Evolutionary conservation across 2,329 filamentous ascomycete species (phyloP), one percentile per base, ranked within the genome.

Genomic region (Clonostachys sp.): DNA sequence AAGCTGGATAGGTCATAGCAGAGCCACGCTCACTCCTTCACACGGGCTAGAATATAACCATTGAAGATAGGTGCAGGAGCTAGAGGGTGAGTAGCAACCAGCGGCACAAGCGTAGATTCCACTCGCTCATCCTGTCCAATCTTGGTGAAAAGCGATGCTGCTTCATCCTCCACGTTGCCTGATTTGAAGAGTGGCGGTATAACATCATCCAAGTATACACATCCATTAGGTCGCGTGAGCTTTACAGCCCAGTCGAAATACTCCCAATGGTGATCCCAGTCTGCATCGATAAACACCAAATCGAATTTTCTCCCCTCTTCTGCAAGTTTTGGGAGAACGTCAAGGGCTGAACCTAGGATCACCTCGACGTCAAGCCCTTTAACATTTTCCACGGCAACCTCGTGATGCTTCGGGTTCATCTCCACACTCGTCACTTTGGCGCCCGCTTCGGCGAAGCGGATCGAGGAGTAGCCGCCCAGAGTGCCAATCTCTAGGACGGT

Each of bases 401-500:
- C 60, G 0, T 68, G 69, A 46, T 75, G 67, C 20, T 73, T 63
- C 1, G 64, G 54, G 48, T 77, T 57, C 35, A 75, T 65, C 53
- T 82, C 78, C 44, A 82, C 66, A 42, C 67, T 78, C 0, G 73
- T 78, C 14, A 81, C 68, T 18, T 30, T 20, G n/a, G 57, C 59
- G 34, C 61, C 62, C 4, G 61, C 49, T 46, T 55, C 60, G 4
- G 75, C 76, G 44, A 82, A 65, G 67, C 73, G 81, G 46, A 80
- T 75, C 13, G 73, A 69, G 2, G 70, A 72, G 57, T 78, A 81
- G 8, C 71, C 78, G 12, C 77, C 77, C 24, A 82, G 57, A 0
- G 75, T 80, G 20, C 78, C 78, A 43, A 82, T 63, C 55, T 83
- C 78, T 35, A 82, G 71, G 3, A 74, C 63, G 5, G 60, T 54